A percentile compares a stretch with the other conserved stretches of the same genome.
Conservation (phyloP, 192 early-diverging fungal genomes). For the Phlyctochytrium arcticum region DNA sequence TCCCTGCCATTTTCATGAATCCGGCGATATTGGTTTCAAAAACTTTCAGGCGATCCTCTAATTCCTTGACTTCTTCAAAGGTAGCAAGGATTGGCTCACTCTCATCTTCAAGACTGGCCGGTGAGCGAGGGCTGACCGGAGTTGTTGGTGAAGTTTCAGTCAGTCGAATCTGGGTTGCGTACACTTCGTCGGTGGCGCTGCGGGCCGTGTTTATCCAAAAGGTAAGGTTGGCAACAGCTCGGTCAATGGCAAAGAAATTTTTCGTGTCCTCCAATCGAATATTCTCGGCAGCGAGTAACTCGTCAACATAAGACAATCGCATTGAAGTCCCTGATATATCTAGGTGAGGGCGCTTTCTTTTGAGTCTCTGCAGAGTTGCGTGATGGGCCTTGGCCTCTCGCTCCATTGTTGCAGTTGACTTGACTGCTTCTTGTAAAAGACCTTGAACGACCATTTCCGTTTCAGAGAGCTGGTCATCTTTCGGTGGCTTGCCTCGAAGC, state of each 20-base stretch:
- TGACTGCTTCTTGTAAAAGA: not conserved
- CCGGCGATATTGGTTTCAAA: conserved; percentile 10
- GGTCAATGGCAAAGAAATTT: conserved; percentile 1
- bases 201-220: conserved; percentile 8
- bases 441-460: not conserved
- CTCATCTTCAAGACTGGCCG: not conserved
- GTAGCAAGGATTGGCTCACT: conserved; percentile 1
- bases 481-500: not conserved
- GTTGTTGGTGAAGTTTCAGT: too few relatives aligned
- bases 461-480: not conserved
- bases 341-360: not conserved
- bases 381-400: not conserved
- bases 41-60: conserved; percentile 11
- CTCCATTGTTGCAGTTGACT: not conserved
- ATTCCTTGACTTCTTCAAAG: conserved; percentile 10
- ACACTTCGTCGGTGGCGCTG: conserved; percentile 3
- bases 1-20: conserved; percentile 10
- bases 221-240: not conserved
- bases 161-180: not conserved
- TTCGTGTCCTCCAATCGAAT: conserved; percentile 7
- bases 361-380: not conserved
- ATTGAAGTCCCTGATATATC: not conserved
- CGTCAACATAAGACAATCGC: not conserved
- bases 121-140: too few relatives aligned
- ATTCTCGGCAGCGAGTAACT: conserved; percentile 2